Base-by-base conservation (phyloP, 2,329 filamentous ascomycete species). In the Mycocentrospora acerina region DNA sequence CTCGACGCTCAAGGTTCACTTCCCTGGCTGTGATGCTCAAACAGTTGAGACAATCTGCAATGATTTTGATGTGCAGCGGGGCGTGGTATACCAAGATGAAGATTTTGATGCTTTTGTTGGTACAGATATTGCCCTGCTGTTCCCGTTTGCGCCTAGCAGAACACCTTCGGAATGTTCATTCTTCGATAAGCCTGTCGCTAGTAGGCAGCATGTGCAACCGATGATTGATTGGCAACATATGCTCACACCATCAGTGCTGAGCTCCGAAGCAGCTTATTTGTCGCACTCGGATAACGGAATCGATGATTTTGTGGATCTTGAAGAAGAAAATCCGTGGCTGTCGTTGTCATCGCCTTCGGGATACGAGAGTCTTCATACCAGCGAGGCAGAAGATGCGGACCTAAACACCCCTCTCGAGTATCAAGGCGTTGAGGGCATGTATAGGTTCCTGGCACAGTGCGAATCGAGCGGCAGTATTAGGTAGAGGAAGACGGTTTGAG, bases 11-110 rank as follows among this genome's bases (percentile, higher is more conserved):
- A 82, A 90, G 24, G 82, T 97, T 2, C 85, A 90, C 19, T 97
- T 98, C 59, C 90, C 90, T 0, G 93, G 93, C 3, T 90, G 93
- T 46, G 91, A 97, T 57, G 82, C 82, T 1, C 80, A 84, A 12
- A 88, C 87, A 0, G 86, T 95, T 0, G 88, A 95, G 60, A 75
- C 77, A 3, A 77, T 98, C 1, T 96, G 90, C 63, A 82, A 88
- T 31, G 93, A 98, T 62, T 77, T 95, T 9, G 87, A 86, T n/a
- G 77, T 98, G 7, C 81, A 84, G 46, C 79, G 89, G 36, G 93
- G 93, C 2, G 72, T 87, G 4, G 79, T 97, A 4, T 73, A 78
- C 10, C 85, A 97, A 70, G 93, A 97, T 49, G 75, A 78, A 22
- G 82, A 85, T 13, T 95, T 95, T 54, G 80, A 88, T 38, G 59